phyloP scores from a whole-genome alignment of 805 yeast species.

The Myxozyma melibiosi region DNA sequence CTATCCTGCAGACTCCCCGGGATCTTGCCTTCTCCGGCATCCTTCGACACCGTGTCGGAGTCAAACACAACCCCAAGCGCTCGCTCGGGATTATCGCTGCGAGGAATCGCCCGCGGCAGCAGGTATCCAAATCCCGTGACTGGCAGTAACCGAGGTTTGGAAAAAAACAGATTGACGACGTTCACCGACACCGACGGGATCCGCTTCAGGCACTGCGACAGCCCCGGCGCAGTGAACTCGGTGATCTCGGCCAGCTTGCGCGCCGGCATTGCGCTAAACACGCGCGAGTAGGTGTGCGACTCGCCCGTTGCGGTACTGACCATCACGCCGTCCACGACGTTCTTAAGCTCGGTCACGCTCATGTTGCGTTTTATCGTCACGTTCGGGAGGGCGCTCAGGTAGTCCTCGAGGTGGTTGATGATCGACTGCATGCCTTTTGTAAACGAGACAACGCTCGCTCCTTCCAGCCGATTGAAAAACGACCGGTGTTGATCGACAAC shows the following conservation, averaged over 20 bases:
- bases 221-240: conserved; percentile 7
- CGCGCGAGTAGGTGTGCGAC: conserved; percentile 12
- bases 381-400: background rate
- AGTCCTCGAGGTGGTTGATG: conserved; percentile 1
- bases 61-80: conserved; percentile 89
- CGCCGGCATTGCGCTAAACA: conserved; percentile 41
- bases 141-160: conserved; percentile 48
- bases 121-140: conserved; percentile 83
- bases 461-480: conserved; percentile 8
- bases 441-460: conserved; percentile 23
- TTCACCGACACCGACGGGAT: conserved; percentile 61
- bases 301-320: conserved; percentile 17
- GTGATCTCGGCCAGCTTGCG: conserved; percentile 13
- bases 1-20: conserved; percentile 22
- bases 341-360: conserved; percentile 8
- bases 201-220: background rate
- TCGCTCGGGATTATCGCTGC: conserved; percentile 51
- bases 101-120: conserved; percentile 61
- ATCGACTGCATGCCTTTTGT: conserved; percentile 23
- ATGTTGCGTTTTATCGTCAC: conserved; percentile 6
- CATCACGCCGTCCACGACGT: conserved; percentile 16
- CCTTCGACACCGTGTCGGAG: conserved; percentile 54
- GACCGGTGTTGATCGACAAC: conserved; percentile 41
- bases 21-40: conserved; percentile 13
- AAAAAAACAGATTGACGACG: conserved; percentile 69